Base-by-base conservation (phyloP, 1,139 yeast species). In the Pichia cactophila region DNA sequence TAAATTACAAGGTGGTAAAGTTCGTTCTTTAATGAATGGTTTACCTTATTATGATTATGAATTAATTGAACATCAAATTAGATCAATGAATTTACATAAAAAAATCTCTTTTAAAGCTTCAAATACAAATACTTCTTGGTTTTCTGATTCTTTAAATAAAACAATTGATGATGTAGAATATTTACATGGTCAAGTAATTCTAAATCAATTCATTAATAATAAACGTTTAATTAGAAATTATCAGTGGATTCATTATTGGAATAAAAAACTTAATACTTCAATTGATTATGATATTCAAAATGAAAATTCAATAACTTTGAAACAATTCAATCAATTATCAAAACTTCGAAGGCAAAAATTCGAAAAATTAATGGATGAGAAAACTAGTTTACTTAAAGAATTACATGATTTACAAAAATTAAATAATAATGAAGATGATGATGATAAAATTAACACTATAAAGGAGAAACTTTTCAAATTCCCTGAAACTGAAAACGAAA, bases 111-210 rank as follows among this genome's bases (percentile, higher is more conserved):
- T 55, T 43, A 56, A 56, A 39, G 46, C 55, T 23, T 45, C 63
- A 5, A 48, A 50, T 33, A 51, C 59, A 4, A 55, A 54, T 43
- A 54, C 59, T 9, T 60, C 65, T 1, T 54, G 56, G 48, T 61
- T 61, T 38, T 57, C 64, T 10, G 43, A 48, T 7, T 50, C 52
- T 23, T 47, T 57, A 41, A 56, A 60, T 49, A 56, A 58, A 40
- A 58, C 63, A 1, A 55, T 65, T 33, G 66, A 62, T 47, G 65
- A 64, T 47, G 52, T 65, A 14, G 69, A 66, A 47, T 61, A 62
- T 46, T 45, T 63, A n/a, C 69, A 66, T 46, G 66, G 67, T 28
- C 61, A 60, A 20, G 68, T 64, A 20, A 63, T 65, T 10, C 39
- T 59, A 41, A 66, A 66, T 51, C 64, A 64, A 50, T 64, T 64